Evolutionary conservation across 805 yeast genomes (phyloP).

Genomic region (Tetrapisispora iriomotensis): DNA sequence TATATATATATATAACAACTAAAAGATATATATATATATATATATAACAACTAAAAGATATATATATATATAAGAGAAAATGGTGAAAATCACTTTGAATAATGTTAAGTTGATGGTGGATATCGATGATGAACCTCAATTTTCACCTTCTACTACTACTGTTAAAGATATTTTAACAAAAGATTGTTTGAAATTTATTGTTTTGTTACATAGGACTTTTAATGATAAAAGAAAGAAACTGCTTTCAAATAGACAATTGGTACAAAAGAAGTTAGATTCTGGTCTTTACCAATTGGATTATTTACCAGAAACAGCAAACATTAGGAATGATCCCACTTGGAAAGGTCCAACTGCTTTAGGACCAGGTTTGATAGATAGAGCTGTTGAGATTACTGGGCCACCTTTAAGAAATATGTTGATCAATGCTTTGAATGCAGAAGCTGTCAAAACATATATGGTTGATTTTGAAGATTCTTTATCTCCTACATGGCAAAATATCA

Average conservation of each 20-base stretch:
- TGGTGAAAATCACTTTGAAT: conserved; percentile 23
- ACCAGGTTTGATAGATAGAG: conserved; percentile 62
- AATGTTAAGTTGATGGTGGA: conserved; percentile 32
- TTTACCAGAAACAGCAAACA: conserved; percentile 55
- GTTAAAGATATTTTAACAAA: conserved; percentile 32
- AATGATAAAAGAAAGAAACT: conserved; percentile 49
- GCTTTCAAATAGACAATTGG: conserved; percentile 49
- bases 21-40: no score
- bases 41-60: no score
- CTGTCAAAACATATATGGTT: conserved; percentile 76
- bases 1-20: no score
- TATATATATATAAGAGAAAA: conserved; percentile 1
- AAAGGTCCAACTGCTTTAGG: conserved; percentile 54
- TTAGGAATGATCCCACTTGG: conserved; percentile 69
- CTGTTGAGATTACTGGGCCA: conserved; percentile 80
- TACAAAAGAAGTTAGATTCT: conserved; percentile 50
- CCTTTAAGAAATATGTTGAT: conserved; percentile 77
- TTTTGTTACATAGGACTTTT: conserved; percentile 64
- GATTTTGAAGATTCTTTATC: conserved; percentile 80
- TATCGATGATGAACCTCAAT: conserved; percentile 22
- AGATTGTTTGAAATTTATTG: conserved; percentile 53
- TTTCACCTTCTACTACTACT: conserved; percentile 32
- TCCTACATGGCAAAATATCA: conserved; percentile 73
- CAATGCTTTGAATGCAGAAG: conserved; percentile 63
- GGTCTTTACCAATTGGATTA: conserved; percentile 52